A percentile compares a stretch with the other conserved stretches of the same genome.
Evolutionary conservation across 2,329 filamentous ascomycete species (phyloP).

Genomic region (Nemania bipapillata): DNA sequence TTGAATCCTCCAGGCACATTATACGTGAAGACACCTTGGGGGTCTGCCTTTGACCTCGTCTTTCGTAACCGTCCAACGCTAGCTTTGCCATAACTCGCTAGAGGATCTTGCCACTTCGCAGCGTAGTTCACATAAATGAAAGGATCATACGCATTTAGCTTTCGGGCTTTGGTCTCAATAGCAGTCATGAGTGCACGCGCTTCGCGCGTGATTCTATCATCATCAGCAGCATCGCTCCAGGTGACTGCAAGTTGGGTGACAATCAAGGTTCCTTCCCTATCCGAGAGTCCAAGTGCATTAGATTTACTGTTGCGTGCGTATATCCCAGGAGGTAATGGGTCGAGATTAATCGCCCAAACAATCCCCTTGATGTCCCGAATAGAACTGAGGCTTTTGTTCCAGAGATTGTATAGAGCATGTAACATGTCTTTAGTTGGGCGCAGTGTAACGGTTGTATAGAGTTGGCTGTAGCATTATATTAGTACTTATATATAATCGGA

Average conservation of each 20-base stretch:
- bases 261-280: not conserved
- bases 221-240: not conserved
- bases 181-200: not conserved
- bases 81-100: slow-evolving; percentile 12
- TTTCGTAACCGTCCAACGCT: slow-evolving; percentile 13
- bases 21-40: slow-evolving; percentile 16
- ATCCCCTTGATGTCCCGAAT: not conserved
- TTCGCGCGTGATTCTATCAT: not conserved
- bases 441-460: too few species aligned
- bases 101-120: slow-evolving; percentile 15
- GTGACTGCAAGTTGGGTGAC: not conserved
- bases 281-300: not conserved
- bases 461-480: too few species aligned
- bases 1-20: slow-evolving; percentile 25
- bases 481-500: too few species aligned
- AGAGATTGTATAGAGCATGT: too few species aligned
- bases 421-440: too few species aligned
- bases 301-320: not conserved
- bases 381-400: not conserved
- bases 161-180: not conserved
- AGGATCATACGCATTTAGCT: not conserved
- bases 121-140: slow-evolving; percentile 28
- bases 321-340: not conserved
- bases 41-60: slow-evolving; percentile 10
- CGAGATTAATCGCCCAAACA: not conserved